Base-by-base conservation (phyloP, 192 early-diverging fungal species). In the Hyaloraphidium curvatum region DNA sequence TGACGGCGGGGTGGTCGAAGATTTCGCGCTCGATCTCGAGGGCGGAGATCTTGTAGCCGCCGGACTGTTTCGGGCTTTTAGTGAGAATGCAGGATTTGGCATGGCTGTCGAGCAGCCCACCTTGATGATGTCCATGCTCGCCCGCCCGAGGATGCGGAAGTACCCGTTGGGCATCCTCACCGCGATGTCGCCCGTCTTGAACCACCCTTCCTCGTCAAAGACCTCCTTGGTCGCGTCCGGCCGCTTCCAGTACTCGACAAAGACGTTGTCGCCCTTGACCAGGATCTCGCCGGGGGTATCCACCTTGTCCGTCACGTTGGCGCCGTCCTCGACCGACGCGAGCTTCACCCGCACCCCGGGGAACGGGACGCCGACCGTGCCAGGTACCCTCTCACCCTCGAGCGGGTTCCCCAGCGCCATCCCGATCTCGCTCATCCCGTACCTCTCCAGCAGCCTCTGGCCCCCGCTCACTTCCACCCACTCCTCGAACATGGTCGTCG, bases 1-100 rank as follows among this genome's bases (percentile, higher is more conserved):
- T 31, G 17, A 91, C 69, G 54, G 52, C 56, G 3, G 72, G 62
- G 31, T 74, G 66, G 33, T 77, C 69, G 16, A 87, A 61, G 1
- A 89, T 61, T 62, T 84, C 78, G 2, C 83, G 75, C 63, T 91
- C 89, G 39, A 91, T 78, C 60, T 86, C 86, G 41, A 89, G 59
- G 0, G 89, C 83, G 0, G 78, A 81, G 22, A 91, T 68, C 62
- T 89, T 91, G 69, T 82, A 87, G 2, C 86, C 86, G 51, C 89
- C 86, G 11, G 79, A 11, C 55, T 7, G 35, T 17, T 13, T 17
- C 35, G 35, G 11, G 35, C 17, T 37, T 17, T 11, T 17, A 17
- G 35, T 37, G 11, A 37, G 35, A 11, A 17, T 17, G 35, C 35
- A 37, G 11, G 17, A 13, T 17, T 11, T 13, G 23, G 17, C 43